Evolutionary conservation across 345 rosid genomes (phyloP).

Genomic region (Rhizophora apiculata): DNA sequence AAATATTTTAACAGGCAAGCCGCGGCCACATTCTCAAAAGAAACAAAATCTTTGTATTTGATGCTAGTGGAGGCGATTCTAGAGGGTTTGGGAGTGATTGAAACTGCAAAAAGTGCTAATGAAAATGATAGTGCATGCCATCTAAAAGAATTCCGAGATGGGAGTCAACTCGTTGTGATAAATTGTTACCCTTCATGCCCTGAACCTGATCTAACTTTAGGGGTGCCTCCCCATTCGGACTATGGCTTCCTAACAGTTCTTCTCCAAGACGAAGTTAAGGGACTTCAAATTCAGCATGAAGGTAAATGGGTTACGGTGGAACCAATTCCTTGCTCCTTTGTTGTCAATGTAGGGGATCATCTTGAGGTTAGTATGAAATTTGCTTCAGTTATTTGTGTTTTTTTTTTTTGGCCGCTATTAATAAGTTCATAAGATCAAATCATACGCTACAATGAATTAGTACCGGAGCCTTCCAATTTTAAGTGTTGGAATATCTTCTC

Average conservation of each 20-base stretch:
- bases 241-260: constrained; percentile 40
- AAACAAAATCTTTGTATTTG: constrained; percentile 24
- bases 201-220: constrained; percentile 36
- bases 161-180: constrained; percentile 24
- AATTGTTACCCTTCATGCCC: constrained; percentile 43
- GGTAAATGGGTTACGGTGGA: constrained; percentile 35
- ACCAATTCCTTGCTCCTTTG: constrained; percentile 29
- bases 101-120: not conserved
- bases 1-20: constrained; percentile 23
- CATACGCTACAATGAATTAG: not conserved
- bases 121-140: not conserved
- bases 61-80: constrained; percentile 32
- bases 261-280: constrained; percentile 36
- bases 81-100: constrained; percentile 30
- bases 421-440: not conserved
- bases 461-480: not conserved
- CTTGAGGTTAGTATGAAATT: constrained; percentile 30
- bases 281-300: constrained; percentile 37
- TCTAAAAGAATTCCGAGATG: constrained; percentile 12
- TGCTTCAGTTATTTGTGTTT: not conserved
- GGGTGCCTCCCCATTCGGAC: constrained; percentile 39
- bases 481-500: not conserved
- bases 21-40: constrained; percentile 27
- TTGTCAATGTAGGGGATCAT: constrained; percentile 41
- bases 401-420: not conserved